Conservation (phyloP, 1,284 basidiomycete genomes). For the Fomitopsis palustris region DNA sequence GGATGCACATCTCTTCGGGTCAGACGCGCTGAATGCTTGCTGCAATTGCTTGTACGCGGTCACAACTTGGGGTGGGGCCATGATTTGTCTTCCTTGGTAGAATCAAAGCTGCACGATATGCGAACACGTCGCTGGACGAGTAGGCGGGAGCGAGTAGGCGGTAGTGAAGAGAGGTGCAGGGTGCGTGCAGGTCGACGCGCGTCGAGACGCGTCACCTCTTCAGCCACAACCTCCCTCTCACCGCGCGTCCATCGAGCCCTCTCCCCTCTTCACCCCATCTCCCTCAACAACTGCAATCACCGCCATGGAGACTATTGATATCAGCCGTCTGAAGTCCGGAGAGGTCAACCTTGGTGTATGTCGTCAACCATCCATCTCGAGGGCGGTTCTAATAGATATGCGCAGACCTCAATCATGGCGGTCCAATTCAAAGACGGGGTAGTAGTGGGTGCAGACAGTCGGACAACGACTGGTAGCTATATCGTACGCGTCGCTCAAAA, state of each 20-base stretch:
- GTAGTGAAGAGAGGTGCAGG: constrained; percentile 29
- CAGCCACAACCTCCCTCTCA: constrained; percentile 20
- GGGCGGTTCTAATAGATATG: constrained; percentile 1
- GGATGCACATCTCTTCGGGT: constrained; percentile 60
- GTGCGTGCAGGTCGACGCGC: constrained; percentile 49
- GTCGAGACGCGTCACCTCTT: constrained; percentile 40
- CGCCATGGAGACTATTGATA: constrained; percentile 70
- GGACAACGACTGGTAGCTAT: constrained; percentile 96
- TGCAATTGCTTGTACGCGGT: constrained; percentile 61
- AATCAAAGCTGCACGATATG: too few species aligned
- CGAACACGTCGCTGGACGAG: neutral
- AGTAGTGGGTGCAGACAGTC: constrained; percentile 94
- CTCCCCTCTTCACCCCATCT: constrained; percentile 20
- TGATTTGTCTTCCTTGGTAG: constrained; percentile 19
- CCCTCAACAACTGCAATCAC: constrained; percentile 14
- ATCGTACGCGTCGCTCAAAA: constrained; percentile 62
- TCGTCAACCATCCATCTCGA: constrained; percentile 16
- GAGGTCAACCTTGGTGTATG: constrained; percentile 94
- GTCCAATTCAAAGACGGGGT: constrained; percentile 96
- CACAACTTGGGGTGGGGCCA: constrained; percentile 54
- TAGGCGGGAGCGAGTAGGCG: constrained; percentile 9
- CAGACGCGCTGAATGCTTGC: constrained; percentile 57
- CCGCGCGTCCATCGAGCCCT: constrained; percentile 21
- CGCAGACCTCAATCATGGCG: constrained; percentile 98
- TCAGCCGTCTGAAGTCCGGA: constrained; percentile 80